Base-by-base conservation (phyloP, 441 rosid species). In the Gossypium davidsonii region DNA sequence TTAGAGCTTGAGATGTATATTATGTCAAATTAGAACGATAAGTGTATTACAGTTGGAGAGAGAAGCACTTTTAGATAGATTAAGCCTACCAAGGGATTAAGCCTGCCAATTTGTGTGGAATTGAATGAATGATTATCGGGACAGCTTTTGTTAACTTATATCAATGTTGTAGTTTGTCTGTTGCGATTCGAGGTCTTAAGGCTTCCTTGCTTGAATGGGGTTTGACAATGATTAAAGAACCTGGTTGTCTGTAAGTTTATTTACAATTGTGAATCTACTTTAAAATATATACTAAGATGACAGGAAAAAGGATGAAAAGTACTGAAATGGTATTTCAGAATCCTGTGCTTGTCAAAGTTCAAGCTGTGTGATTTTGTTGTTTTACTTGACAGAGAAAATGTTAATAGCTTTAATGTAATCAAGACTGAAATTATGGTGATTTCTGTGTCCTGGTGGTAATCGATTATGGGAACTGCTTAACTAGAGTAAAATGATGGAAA, bases 391-490 rank as follows among this genome's bases (percentile, higher is more conserved):
- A 7, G 59, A 23, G 57, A 48, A 66, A 44, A 18, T 28, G 15
- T 68, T 26, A 17, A 11, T 28, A 52, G 48, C 28, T 18, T 52
- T 51, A 28, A 15, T 10, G n/a, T 15, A 25, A 67, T 21, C n/a
- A 67, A 67, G 42, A 67, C 46, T 26, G 31, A 55, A 51, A 51
- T 67, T 44, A 51, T 67, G 72, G 26, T 26, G 60, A 26, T 15
- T 49, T 67, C 12, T 67, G 7, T 49, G 55, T 71, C 55, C 57
- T 37, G 15, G 46, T 39, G 99, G 74, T 23, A n/a, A 21, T 58
- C 49, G 0, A 11, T 39, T 25, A 1, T 39, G 17, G 42, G 12
- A 72, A 60, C 68, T 60, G 31, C n/a, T 60, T 46, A 60, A 28
- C 42, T 60, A 1, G 15, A 26, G 42, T 23, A 46, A 28, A 17